These are phyloP conservation scores for Eucalyptus pauciflora DNA, from an alignment of 345 rosid genomes.

Conservation along the genomic window DNA sequence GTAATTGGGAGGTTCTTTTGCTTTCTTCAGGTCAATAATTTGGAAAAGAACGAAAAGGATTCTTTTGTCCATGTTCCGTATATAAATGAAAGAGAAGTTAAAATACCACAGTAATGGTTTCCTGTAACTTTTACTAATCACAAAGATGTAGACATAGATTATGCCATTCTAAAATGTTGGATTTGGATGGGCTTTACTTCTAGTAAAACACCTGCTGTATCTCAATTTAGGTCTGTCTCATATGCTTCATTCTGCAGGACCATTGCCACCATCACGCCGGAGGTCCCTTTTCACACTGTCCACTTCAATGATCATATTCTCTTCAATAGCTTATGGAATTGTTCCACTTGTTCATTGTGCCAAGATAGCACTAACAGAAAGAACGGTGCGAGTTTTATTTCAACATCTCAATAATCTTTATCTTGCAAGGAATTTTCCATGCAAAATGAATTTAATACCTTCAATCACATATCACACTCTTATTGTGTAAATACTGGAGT, in stretches of 20 bases:
- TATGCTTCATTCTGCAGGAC: constrained; percentile 32
- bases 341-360: constrained; percentile 39
- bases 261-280: constrained; percentile 66
- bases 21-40: neutral
- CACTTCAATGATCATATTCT: constrained; percentile 79
- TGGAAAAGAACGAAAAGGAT: neutral
- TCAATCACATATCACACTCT: neutral
- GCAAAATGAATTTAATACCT: neutral
- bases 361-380: constrained; percentile 43
- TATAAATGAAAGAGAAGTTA: neutral
- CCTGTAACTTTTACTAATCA: neutral
- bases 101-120: neutral
- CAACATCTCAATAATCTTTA: neutral
- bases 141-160: neutral
- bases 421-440: neutral
- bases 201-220: neutral
- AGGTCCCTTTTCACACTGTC: constrained; percentile 83
- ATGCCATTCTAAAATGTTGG: neutral
- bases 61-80: neutral
- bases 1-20: neutral
- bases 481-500: neutral
- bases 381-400: constrained; percentile 28
- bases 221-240: neutral
- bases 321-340: constrained; percentile 64
- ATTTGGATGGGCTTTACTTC: neutral